Evolutionary conservation across 2,329 filamentous ascomycete species (phyloP).

Genomic region (Botrytis tulipae): DNA sequence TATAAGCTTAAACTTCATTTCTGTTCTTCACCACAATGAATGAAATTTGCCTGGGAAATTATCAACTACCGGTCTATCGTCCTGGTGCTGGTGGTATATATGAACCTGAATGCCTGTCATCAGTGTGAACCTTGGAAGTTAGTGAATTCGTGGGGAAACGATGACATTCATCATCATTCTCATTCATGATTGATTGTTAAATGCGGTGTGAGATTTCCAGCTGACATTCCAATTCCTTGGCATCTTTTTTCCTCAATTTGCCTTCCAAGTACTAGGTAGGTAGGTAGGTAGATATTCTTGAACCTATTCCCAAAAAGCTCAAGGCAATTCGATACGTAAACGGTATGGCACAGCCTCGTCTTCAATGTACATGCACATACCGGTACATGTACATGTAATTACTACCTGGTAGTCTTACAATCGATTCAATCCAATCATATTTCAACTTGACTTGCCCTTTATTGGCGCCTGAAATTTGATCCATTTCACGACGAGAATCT

Average conservation of each 20-base stretch:
- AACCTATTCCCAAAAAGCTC: neutral
- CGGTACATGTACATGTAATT: neutral
- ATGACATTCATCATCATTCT: neutral
- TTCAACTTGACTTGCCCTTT: no score
- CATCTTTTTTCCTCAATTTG: neutral
- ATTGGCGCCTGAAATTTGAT: neutral
- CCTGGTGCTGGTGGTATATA: neutral
- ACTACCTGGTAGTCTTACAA: neutral
- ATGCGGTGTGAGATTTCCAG: constrained; percentile 5
- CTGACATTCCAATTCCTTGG: neutral
- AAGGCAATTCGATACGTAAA: neutral
- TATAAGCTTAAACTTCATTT: neutral
- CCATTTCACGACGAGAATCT: neutral
- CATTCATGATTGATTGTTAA: no score
- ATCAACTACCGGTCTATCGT: no score
- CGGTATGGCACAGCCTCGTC: neutral
- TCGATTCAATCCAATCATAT: neutral
- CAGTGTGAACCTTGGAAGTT: neutral
- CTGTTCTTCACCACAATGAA: neutral
- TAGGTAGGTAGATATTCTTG: neutral
- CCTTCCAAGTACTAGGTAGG: neutral
- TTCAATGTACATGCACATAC: neutral
- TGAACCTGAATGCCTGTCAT: neutral
- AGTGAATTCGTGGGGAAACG: neutral
- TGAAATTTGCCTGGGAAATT: neutral